Conservation (phyloP, 768 basidiomycete species). For the Agrocybe praecox region DNA sequence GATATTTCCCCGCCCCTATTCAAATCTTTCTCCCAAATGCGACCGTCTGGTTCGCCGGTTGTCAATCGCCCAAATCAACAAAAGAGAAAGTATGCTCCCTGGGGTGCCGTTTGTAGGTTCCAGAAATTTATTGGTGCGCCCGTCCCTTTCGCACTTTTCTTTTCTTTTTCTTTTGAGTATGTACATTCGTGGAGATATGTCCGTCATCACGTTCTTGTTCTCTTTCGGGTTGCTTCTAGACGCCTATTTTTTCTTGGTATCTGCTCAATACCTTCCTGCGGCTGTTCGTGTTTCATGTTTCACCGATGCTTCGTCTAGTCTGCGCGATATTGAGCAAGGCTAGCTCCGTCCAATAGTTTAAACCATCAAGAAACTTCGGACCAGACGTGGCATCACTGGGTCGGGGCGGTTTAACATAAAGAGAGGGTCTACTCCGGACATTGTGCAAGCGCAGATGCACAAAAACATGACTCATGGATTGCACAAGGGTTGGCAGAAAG, state of each 20-base stretch:
- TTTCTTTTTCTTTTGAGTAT: not conserved
- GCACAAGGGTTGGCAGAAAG: not conserved
- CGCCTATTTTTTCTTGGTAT: not conserved
- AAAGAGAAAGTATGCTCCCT: no score
- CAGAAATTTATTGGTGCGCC: no score
- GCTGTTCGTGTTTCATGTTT: not conserved
- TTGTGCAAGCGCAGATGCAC: constrained; percentile 7
- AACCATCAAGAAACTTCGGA: not conserved
- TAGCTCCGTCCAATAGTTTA: constrained; percentile 2
- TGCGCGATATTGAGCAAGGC: constrained; percentile 8
- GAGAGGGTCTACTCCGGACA: constrained; percentile 9
- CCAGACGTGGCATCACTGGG: constrained; percentile 9
- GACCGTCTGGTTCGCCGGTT: no score
- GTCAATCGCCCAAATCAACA: no score
- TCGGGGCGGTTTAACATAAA: constrained; percentile 3
- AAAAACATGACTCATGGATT: not conserved
- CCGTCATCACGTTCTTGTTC: not conserved
- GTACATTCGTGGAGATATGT: not conserved
- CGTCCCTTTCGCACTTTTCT: no score
- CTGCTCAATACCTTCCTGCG: not conserved
- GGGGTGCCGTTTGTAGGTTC: no score
- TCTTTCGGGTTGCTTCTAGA: not conserved
- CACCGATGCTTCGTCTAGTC: constrained; percentile 4
- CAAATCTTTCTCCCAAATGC: no score
- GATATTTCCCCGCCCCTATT: no score